Conservation (phyloP, 1,284 basidiomycete genomes). For the Tausonia pullulans region DNA sequence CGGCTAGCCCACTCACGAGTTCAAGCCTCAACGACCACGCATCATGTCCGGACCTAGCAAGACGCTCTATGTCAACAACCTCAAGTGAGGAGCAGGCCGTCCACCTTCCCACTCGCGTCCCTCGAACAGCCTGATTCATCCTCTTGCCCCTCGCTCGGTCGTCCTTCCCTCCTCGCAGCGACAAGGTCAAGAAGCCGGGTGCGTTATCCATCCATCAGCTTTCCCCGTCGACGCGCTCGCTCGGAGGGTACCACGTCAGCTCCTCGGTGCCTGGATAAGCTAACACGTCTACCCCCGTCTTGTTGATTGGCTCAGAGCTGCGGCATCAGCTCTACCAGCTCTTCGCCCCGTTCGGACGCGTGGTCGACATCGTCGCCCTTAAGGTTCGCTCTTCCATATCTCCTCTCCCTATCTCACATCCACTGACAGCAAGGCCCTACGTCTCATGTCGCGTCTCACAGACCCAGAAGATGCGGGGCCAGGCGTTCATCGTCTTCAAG, state of each 20-base stretch:
- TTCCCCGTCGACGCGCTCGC: not conserved
- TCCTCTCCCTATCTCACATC: not conserved
- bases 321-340: constrained; percentile 71
- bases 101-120: not conserved
- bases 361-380: constrained; percentile 90
- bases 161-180: constrained; percentile 23
- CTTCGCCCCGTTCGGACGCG: constrained; percentile 83
- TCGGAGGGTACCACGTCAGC: not conserved
- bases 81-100: constrained; percentile 42
- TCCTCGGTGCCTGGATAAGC: not conserved
- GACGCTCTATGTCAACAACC: constrained; percentile 87
- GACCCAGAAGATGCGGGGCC: constrained; percentile 69
- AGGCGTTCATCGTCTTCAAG: constrained; percentile 91
- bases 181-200: constrained; percentile 81
- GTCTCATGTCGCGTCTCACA: constrained; percentile 2
- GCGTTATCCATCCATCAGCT: constrained; percentile 19
- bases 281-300: not conserved
- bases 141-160: not conserved
- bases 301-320: constrained; percentile 46
- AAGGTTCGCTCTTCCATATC: constrained; percentile 42
- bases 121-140: not conserved
- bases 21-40: not conserved
- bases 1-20: too few relatives aligned
- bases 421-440: not conserved
- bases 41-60: constrained; percentile 52